Evolutionary conservation across 768 basidiomycete species (phyloP).

Genomic region (Phaeotremella fagi): DNA sequence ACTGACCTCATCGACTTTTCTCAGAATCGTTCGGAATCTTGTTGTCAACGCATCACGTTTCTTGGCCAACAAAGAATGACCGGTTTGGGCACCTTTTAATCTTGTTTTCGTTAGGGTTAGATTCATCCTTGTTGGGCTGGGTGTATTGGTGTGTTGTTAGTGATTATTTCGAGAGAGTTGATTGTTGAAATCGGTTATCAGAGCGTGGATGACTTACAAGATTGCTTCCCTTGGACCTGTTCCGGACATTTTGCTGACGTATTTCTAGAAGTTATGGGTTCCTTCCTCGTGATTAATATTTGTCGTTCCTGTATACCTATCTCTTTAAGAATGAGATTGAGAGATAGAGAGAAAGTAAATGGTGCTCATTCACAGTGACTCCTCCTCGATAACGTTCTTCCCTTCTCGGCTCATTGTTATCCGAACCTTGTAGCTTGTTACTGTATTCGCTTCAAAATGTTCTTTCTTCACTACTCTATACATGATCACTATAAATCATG

Average conservation of each 20-base stretch:
- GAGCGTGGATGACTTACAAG: conserved; percentile 49
- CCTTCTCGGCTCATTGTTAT: too few relatives aligned
- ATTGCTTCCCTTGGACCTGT: conserved; percentile 84
- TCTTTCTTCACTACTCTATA: too few relatives aligned
- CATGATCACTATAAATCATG: too few relatives aligned
- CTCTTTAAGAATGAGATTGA: not conserved
- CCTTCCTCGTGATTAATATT: too few relatives aligned
- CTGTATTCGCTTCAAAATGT: too few relatives aligned
- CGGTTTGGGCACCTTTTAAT: conserved; percentile 87
- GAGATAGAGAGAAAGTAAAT: not conserved
- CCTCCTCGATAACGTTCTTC: too few relatives aligned
- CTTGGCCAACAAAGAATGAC: conserved; percentile 91
- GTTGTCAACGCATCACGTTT: conserved; percentile 95
- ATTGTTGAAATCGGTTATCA: not conserved
- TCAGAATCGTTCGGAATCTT: conserved; percentile 86
- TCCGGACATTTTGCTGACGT: conserved; percentile 71
- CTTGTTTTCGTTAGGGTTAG: conserved; percentile 72
- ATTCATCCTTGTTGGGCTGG: conserved; percentile 90
- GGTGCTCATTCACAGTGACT: too few relatives aligned
- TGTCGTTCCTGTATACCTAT: too few relatives aligned
- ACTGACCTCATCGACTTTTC: conserved; percentile 93
- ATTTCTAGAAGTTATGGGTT: not conserved
- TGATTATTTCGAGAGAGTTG: not conserved
- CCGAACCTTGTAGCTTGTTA: too few relatives aligned
- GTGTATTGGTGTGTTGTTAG: not conserved